These are phyloP conservation scores for Clonostachys byssicola DNA, from an alignment of 2,329 filamentous ascomycete genomes.

Conservation along the genomic window DNA sequence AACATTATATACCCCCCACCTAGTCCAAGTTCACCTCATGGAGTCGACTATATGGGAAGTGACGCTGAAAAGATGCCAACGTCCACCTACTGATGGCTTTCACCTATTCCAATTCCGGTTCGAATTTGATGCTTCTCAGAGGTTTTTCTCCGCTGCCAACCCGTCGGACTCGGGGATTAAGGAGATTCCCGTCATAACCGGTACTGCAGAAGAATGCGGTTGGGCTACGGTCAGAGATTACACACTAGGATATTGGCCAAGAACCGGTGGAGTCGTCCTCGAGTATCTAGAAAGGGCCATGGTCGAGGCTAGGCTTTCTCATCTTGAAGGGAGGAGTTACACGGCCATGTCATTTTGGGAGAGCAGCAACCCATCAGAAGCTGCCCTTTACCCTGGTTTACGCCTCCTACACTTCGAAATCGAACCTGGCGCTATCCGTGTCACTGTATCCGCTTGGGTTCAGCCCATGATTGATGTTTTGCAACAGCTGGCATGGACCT, in stretches of 20 bases:
- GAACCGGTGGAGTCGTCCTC: constrained; percentile 19
- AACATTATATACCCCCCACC: constrained; percentile 23
- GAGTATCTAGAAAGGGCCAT: constrained; percentile 24
- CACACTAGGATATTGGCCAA: constrained; percentile 21
- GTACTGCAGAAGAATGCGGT: constrained; percentile 22
- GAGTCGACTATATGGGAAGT: constrained; percentile 30
- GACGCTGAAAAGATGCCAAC: constrained; percentile 18
- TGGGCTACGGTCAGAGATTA: constrained; percentile 26
- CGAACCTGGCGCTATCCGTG: constrained; percentile 20
- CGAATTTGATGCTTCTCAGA: constrained; percentile 19
- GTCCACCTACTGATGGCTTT: constrained; percentile 24
- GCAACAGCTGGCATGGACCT: constrained; percentile 30
- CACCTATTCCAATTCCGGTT: constrained; percentile 27
- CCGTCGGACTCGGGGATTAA: constrained; percentile 19
- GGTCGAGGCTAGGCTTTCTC: constrained; percentile 14
- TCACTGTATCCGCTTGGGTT: constrained; percentile 26
- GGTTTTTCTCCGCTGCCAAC: constrained; percentile 4
- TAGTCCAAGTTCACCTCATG: constrained; percentile 28
- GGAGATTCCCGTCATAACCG: constrained; percentile 23
- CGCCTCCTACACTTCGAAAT: constrained; percentile 26
- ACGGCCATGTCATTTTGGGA: constrained; percentile 30
- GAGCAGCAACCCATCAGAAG: constrained; percentile 14
- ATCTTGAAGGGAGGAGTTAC: constrained; percentile 14
- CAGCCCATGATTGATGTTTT: constrained; percentile 26
- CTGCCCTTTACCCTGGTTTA: constrained; percentile 18